Percentiles rank a stretch among this genome's conserved stretches.
phyloP scores from a whole-genome alignment of 345 rosid genomes.

The Syzygium grande region DNA sequence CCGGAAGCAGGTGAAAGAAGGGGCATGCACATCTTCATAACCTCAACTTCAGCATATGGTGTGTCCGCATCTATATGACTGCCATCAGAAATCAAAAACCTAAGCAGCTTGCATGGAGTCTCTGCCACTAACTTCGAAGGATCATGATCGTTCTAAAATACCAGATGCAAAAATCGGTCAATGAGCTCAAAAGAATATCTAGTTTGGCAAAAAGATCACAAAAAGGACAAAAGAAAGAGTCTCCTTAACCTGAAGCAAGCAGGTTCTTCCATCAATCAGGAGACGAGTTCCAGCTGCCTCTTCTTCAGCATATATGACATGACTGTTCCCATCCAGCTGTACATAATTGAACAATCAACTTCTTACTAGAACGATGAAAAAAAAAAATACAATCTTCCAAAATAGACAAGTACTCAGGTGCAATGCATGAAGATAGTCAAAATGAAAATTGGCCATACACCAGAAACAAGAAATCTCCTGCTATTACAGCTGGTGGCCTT shows the following conservation, averaged over 20 bases:
- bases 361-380: neutral
- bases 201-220: neutral
- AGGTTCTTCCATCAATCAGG: conserved; percentile 98
- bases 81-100: conserved; percentile 84
- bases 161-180: neutral
- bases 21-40: conserved; percentile 99
- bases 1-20: conserved; percentile 99
- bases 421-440: neutral
- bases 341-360: neutral
- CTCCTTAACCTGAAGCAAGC: conserved; percentile 73
- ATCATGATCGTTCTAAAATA: conserved; percentile 81
- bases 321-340: conserved; percentile 99
- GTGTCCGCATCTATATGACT: conserved; percentile 87
- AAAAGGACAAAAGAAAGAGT: conserved; percentile 2
- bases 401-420: neutral
- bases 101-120: conserved; percentile 97
- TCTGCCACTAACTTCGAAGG: conserved; percentile 96
- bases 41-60: conserved; percentile 99
- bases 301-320: conserved; percentile 98
- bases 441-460: neutral
- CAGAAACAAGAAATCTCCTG: neutral
- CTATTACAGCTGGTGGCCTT: neutral
- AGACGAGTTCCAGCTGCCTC: conserved; percentile 99
- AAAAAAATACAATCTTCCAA: neutral
- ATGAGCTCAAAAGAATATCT: neutral